Percentiles rank a stretch among this genome's conserved stretches.
phyloP scores from a whole-genome alignment of 1,284 basidiomycete species.

The Ceratobasidium sp. region DNA sequence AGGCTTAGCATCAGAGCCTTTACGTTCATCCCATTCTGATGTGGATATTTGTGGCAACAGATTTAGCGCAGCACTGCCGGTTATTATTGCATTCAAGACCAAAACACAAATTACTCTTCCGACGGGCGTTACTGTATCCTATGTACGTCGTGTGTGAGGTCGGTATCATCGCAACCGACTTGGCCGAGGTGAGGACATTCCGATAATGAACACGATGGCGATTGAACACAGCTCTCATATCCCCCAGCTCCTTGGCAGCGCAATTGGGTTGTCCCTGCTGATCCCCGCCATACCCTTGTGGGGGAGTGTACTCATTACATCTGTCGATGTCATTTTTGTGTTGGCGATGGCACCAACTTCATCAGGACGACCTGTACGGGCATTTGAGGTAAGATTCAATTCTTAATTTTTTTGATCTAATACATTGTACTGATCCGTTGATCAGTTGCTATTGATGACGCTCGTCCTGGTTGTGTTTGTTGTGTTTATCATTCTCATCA shows the following conservation, averaged over 20 bases:
- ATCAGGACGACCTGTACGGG: constrained; percentile 63
- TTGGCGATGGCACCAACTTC: constrained; percentile 60
- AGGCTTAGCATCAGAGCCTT: neutral
- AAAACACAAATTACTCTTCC: constrained; percentile 40
- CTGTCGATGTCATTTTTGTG: constrained; percentile 83
- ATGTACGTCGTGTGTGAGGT: constrained; percentile 64
- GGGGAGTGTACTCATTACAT: constrained; percentile 85
- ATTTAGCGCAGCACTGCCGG: constrained; percentile 51
- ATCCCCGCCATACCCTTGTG: constrained; percentile 83
- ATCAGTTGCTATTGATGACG: constrained; percentile 38
- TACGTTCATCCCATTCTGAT: constrained; percentile 47
- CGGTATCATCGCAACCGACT: constrained; percentile 84
- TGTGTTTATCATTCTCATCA: constrained; percentile 84
- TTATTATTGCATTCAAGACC: constrained; percentile 40
- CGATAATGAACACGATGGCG: constrained; percentile 6
- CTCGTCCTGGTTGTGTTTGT: constrained; percentile 80
- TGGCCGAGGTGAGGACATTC: constrained; percentile 61
- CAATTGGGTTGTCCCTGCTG: constrained; percentile 81
- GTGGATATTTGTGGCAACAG: constrained; percentile 55
- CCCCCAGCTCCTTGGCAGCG: constrained; percentile 75
- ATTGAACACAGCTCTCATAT: constrained; percentile 11
- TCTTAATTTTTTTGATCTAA: constrained; percentile 58
- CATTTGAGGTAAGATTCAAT: constrained; percentile 69
- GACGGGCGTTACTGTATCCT: constrained; percentile 44
- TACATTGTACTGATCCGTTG: constrained; percentile 62